phyloP scores from a whole-genome alignment of 2,329 filamentous ascomycete species.

The Karstenula rhodostoma region DNA sequence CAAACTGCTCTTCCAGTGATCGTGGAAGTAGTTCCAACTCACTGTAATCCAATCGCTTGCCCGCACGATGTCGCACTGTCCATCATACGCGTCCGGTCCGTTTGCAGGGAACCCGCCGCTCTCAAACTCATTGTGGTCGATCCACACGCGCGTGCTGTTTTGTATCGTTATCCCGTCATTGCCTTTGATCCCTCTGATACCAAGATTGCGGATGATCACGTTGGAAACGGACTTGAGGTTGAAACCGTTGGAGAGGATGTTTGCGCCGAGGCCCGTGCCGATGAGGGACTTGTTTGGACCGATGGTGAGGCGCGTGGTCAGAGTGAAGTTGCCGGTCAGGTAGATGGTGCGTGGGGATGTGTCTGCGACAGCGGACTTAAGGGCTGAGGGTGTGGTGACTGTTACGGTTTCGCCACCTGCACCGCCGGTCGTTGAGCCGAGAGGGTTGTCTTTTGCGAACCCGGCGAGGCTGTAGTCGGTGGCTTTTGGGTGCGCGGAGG shows the following conservation, averaged over 20 bases:
- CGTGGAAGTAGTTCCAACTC: conserved; percentile 60
- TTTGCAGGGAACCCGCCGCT: conserved; percentile 62
- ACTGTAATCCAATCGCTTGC: conserved; percentile 69
- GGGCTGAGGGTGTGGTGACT: conserved; percentile 36
- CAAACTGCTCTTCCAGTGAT: conserved; percentile 69
- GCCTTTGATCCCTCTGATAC: conserved; percentile 65
- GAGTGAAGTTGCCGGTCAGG: conserved; percentile 52
- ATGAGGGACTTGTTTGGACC: conserved; percentile 55
- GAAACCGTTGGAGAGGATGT: conserved; percentile 58
- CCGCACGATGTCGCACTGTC: conserved; percentile 70
- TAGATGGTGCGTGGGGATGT: conserved; percentile 50
- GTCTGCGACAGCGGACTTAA: conserved; percentile 38
- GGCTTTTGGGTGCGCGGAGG: conserved; percentile 28
- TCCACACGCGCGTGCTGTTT: conserved; percentile 64
- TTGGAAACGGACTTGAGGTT: conserved; percentile 63
- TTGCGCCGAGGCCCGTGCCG: conserved; percentile 53
- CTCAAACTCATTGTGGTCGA: conserved; percentile 73
- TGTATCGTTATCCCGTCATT: conserved; percentile 68
- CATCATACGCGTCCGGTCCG: conserved; percentile 72
- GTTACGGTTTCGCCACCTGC: conserved; percentile 37
- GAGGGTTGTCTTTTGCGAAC: conserved; percentile 45
- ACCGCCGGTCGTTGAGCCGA: conserved; percentile 45
- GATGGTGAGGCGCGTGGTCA: conserved; percentile 54
- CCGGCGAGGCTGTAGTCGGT: conserved; percentile 40
- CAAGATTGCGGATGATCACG: conserved; percentile 70